Conservation (phyloP, 495 filamentous ascomycete genomes). For the Penicillium mononematosum region DNA sequence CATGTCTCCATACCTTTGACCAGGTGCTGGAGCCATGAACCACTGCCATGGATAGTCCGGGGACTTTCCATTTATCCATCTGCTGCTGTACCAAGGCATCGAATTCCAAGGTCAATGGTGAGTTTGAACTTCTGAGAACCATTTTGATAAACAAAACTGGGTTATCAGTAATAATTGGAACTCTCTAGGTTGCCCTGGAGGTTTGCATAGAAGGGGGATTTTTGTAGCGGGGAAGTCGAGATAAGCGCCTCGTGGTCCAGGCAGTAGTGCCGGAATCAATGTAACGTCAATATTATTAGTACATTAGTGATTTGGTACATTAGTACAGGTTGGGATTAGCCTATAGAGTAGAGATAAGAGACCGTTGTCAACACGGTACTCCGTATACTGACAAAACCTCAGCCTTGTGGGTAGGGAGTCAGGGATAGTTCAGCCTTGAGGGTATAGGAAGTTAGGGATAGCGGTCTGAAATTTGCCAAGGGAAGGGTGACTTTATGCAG, state of each 20-base stretch:
- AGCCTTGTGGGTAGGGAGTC: background rate
- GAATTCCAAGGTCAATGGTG: slow-evolving; percentile 24
- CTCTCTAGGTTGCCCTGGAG: background rate
- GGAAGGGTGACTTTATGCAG: background rate
- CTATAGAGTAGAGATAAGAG: background rate
- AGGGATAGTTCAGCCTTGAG: background rate
- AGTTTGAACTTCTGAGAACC: background rate
- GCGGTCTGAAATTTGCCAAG: background rate
- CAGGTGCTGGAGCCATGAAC: slow-evolving; percentile 44
- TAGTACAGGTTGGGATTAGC: background rate
- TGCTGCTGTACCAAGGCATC: slow-evolving; percentile 27
- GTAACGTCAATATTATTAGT: background rate
- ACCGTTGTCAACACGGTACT: background rate
- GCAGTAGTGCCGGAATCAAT: background rate
- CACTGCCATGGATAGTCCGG: slow-evolving; percentile 46
- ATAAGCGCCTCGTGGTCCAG: background rate
- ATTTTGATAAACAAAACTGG: background rate
- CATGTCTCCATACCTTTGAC: slow-evolving; percentile 32
- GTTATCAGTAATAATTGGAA: background rate
- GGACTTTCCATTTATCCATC: slow-evolving; percentile 44
- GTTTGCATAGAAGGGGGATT: background rate
- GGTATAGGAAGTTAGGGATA: background rate
- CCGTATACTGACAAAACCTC: background rate
- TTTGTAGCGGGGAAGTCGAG: background rate
- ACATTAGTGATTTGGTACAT: background rate